These are phyloP conservation scores for Naumovozyma dairenensis DNA, from an alignment of 805 yeast species.

Conservation along the genomic window DNA sequence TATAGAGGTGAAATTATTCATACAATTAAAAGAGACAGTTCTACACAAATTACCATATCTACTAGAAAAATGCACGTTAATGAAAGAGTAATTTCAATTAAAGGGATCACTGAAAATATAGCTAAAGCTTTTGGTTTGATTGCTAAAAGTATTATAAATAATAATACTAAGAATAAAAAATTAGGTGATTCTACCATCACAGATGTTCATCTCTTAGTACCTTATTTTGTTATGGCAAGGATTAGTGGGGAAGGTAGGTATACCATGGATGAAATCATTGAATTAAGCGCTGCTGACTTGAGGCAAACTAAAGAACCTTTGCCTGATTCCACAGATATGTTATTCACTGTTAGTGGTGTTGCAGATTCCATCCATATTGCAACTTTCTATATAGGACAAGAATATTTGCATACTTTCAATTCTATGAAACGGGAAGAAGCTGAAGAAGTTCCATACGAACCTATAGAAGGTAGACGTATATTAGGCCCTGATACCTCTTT, in stretches of 20 bases:
- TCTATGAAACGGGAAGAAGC: neutral
- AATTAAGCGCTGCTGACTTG: constrained; percentile 64
- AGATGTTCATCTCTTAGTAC: constrained; percentile 51
- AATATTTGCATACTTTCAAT: neutral
- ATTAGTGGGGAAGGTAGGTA: constrained; percentile 68
- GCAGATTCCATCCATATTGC: constrained; percentile 85
- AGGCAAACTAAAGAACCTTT: constrained; percentile 60
- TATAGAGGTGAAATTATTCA: constrained; percentile 69
- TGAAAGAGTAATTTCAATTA: constrained; percentile 67
- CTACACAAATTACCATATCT: constrained; percentile 64
- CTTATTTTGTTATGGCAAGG: constrained; percentile 68
- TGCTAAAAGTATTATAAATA: constrained; percentile 43
- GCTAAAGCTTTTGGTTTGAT: constrained; percentile 78
- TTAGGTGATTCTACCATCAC: constrained; percentile 18
- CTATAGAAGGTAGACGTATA: constrained; percentile 1
- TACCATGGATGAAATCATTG: constrained; percentile 70
- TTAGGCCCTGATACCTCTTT: constrained; percentile 1
- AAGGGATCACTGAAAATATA: constrained; percentile 66
- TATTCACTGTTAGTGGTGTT: constrained; percentile 60
- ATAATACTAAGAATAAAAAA: neutral
- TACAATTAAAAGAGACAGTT: constrained; percentile 59
- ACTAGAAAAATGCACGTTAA: constrained; percentile 61
- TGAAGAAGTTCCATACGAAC: neutral
- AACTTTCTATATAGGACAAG: constrained; percentile 56
- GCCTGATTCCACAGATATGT: constrained; percentile 67